A percentile compares a stretch with the other conserved stretches of the same genome.
phyloP scores from a whole-genome alignment of 1,284 basidiomycete genomes.

The Porodaedalea pini region DNA sequence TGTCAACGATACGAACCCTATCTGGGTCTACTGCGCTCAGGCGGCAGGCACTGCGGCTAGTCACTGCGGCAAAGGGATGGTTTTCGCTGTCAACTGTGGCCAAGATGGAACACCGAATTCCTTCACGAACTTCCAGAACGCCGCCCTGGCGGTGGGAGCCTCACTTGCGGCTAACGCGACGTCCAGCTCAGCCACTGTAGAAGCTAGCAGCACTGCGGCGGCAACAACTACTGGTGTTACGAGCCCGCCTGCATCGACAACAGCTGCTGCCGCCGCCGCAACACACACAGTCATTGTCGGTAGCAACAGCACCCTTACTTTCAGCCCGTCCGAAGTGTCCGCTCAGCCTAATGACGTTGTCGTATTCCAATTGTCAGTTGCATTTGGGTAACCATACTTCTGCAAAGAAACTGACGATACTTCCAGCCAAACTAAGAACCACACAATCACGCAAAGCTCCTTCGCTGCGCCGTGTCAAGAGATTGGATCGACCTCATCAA shows the following conservation, averaged over 20 bases:
- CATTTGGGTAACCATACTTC: background rate
- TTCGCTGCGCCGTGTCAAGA: constrained; percentile 57
- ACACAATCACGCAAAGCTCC: constrained; percentile 63
- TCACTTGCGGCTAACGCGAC: constrained; percentile 39
- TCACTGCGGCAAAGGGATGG: constrained; percentile 63
- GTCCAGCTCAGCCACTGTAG: constrained; percentile 28
- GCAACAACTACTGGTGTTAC: constrained; percentile 36
- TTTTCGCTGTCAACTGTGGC: constrained; percentile 62
- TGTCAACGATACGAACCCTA: constrained; percentile 38
- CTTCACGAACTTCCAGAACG: constrained; percentile 52
- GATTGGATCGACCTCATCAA: constrained; percentile 35
- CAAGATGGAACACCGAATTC: constrained; percentile 48
- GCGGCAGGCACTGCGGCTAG: constrained; percentile 33
- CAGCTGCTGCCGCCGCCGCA: constrained; percentile 25
- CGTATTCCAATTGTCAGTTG: constrained; percentile 53
- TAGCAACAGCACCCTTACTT: constrained; percentile 41
- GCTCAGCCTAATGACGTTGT: constrained; percentile 50
- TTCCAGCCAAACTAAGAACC: constrained; percentile 54
- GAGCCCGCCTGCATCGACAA: constrained; percentile 33
- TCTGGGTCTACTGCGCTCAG: constrained; percentile 46
- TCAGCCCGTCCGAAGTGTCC: constrained; percentile 46
- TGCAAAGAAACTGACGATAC: background rate
- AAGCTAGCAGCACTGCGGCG: constrained; percentile 24
- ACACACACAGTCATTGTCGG: constrained; percentile 48
- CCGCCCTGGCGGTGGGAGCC: constrained; percentile 49